Evolutionary conservation across 257 asterid species (phyloP).

Genomic region (Solanum arcanum): DNA sequence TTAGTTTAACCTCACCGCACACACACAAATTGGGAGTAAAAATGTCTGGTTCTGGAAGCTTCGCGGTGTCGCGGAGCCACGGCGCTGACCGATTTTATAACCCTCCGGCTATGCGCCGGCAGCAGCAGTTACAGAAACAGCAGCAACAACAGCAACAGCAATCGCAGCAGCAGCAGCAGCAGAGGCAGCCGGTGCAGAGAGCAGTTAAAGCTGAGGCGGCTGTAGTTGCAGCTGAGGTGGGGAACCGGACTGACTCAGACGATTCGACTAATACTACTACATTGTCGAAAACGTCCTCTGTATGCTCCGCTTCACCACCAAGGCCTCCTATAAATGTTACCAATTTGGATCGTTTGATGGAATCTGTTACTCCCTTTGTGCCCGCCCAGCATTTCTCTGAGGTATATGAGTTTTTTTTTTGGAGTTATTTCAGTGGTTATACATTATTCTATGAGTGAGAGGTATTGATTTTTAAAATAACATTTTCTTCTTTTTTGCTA

Average conservation of each 20-base stretch:
- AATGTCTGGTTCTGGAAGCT: constrained; percentile 68
- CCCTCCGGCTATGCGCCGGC: constrained; percentile 46
- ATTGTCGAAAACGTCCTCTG: constrained; percentile 29
- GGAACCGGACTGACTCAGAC: constrained; percentile 16
- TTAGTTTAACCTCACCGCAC: not conserved
- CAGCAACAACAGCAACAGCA: constrained; percentile 18
- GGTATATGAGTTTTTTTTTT: constrained; percentile 24
- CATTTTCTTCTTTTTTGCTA: not conserved
- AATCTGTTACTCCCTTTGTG: constrained; percentile 48
- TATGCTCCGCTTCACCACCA: constrained; percentile 17
- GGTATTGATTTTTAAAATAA: not conserved
- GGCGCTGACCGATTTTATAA: constrained; percentile 49
- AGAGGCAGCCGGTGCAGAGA: constrained; percentile 18
- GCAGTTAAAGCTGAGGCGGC: constrained; percentile 14
- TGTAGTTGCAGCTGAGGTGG: constrained; percentile 11
- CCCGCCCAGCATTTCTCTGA: constrained; percentile 31
- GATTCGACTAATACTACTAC: constrained; percentile 29
- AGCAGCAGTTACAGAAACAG: constrained; percentile 29
- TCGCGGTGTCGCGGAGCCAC: constrained; percentile 40
- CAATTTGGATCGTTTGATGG: constrained; percentile 64
- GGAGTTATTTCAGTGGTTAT: not conserved
- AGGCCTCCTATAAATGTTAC: constrained; percentile 16
- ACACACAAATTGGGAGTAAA: not conserved
- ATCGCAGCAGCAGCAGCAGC: constrained; percentile 7
- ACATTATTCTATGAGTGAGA: not conserved